A percentile compares a stretch with the other conserved stretches of the same genome.
Conservation (phyloP, 768 basidiomycete genomes). For the Paxillus involutus region DNA sequence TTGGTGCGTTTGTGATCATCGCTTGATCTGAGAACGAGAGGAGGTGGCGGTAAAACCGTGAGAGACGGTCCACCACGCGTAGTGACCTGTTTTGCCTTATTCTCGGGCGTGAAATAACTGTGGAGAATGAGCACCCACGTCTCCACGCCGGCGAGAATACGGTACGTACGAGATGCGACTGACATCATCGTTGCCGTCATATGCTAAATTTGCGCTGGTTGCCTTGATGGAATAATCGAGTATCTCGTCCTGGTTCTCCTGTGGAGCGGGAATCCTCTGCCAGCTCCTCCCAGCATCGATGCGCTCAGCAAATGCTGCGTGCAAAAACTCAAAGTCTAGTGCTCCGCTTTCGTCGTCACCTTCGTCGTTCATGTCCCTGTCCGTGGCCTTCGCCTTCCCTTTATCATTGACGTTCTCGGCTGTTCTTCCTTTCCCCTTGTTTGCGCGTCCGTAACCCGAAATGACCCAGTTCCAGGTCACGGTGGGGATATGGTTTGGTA, state of each 20-base stretch:
- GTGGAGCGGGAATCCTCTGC: constrained; percentile 9
- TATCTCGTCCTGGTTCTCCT: constrained; percentile 1
- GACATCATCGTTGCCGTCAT: constrained; percentile 29
- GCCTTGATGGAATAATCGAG: not conserved
- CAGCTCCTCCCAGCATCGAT: constrained; percentile 41
- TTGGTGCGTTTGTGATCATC: constrained; percentile 1
- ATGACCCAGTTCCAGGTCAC: constrained; percentile 65
- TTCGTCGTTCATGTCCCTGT: not conserved
- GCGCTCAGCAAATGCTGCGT: constrained; percentile 49
- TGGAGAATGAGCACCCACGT: not conserved
- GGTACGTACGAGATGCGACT: constrained; percentile 50
- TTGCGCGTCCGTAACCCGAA: constrained; percentile 34
- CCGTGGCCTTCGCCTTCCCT: constrained; percentile 8
- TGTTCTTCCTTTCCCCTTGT: constrained; percentile 11
- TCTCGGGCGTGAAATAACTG: constrained; percentile 40
- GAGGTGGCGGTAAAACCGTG: constrained; percentile 24
- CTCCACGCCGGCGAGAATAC: not conserved
- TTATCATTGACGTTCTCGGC: constrained; percentile 10
- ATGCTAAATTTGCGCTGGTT: not conserved
- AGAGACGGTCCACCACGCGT: constrained; percentile 4
- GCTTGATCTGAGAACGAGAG: constrained; percentile 15
- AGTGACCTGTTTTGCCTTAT: not conserved
- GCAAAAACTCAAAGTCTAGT: constrained; percentile 40
- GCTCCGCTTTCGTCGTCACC: constrained; percentile 1
- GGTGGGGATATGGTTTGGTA: constrained; percentile 65